phyloP scores from a whole-genome alignment of 2,329 filamentous ascomycete genomes.

The Aspergillus clavatus region DNA sequence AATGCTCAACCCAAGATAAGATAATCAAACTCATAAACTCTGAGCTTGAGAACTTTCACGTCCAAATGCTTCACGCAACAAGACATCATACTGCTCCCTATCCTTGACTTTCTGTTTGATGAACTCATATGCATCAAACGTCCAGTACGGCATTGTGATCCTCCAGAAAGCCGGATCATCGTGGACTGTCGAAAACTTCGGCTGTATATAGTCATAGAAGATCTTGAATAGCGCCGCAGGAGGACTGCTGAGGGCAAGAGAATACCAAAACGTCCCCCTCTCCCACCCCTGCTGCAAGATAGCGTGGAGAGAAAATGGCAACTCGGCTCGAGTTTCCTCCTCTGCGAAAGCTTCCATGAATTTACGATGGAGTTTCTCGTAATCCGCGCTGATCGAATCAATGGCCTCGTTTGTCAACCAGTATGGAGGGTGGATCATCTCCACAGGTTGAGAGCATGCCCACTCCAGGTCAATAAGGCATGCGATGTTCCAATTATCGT shows the following conservation, averaged over 20 bases:
- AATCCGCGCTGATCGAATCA: constrained; percentile 11
- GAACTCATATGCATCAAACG: constrained; percentile 11
- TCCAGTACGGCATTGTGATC: constrained; percentile 20
- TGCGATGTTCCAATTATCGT: constrained; percentile 21
- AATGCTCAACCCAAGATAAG: too few relatives aligned
- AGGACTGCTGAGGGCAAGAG: constrained; percentile 17
- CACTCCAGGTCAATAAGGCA: constrained; percentile 22
- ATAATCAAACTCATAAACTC: too few relatives aligned
- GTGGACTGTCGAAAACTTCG: constrained; percentile 16
- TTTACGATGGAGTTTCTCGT: constrained; percentile 4
- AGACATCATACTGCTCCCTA: constrained; percentile 18
- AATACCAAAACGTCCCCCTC: constrained; percentile 25
- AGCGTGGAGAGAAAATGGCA: constrained; percentile 1
- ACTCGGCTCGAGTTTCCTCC: constrained; percentile 1
- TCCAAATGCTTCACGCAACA: constrained; percentile 11
- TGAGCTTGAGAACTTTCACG: neutral
- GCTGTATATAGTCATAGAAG: constrained; percentile 25
- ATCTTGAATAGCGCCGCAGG: constrained; percentile 21
- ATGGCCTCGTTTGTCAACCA: constrained; percentile 22
- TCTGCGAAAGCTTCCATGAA: constrained; percentile 5
- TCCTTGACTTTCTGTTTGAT: constrained; percentile 17
- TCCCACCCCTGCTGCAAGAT: constrained; percentile 17
- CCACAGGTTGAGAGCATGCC: constrained; percentile 19
- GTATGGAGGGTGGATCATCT: constrained; percentile 21
- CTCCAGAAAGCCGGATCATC: constrained; percentile 12